These are phyloP conservation scores for Leccinum subtestaceum DNA, from an alignment of 768 basidiomycete genomes.

Conservation along the genomic window DNA sequence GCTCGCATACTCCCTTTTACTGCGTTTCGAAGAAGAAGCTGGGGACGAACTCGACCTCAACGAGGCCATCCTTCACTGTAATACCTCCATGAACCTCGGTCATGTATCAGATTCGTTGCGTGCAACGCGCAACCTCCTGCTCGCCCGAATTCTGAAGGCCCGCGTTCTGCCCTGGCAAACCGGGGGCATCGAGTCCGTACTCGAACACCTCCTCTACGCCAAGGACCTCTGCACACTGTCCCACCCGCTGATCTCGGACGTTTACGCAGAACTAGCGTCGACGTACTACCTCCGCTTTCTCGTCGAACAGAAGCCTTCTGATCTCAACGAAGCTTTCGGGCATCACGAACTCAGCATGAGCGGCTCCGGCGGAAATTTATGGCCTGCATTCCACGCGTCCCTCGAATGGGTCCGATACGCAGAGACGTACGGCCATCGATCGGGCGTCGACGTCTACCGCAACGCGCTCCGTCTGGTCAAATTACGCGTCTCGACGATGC, in stretches of 20 bases:
- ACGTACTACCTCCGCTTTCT: constrained; percentile 26
- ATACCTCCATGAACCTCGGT: constrained; percentile 4
- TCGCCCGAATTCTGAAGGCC: constrained; percentile 21
- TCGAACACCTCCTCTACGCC: constrained; percentile 25
- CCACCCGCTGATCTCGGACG: constrained; percentile 19
- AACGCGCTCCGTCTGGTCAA: constrained; percentile 26
- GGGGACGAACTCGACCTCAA: constrained; percentile 31
- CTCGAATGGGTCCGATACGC: constrained; percentile 23
- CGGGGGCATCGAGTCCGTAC: constrained; percentile 25
- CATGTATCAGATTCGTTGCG: constrained; percentile 9
- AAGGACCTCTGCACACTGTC: constrained; percentile 21
- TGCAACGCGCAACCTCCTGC: constrained; percentile 17
- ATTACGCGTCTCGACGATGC: constrained; percentile 14
- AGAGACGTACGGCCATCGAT: constrained; percentile 22
- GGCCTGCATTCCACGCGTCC: constrained; percentile 19
- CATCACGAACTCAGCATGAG: constrained; percentile 24
- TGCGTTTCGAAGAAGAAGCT: constrained; percentile 22
- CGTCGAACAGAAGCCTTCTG: constrained; percentile 13
- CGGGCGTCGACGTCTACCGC: constrained; percentile 30
- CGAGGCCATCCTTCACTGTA: constrained; percentile 21
- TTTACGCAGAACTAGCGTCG: constrained; percentile 26
- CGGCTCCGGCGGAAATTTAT: constrained; percentile 12
- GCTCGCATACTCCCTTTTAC: constrained; percentile 23
- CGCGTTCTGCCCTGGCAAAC: constrained; percentile 26
- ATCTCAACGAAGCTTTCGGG: constrained; percentile 26